A percentile compares a stretch with the other conserved stretches of the same genome.
Conservation (phyloP, 192 early-diverging fungal genomes). For the Podochytrium sp. region DNA sequence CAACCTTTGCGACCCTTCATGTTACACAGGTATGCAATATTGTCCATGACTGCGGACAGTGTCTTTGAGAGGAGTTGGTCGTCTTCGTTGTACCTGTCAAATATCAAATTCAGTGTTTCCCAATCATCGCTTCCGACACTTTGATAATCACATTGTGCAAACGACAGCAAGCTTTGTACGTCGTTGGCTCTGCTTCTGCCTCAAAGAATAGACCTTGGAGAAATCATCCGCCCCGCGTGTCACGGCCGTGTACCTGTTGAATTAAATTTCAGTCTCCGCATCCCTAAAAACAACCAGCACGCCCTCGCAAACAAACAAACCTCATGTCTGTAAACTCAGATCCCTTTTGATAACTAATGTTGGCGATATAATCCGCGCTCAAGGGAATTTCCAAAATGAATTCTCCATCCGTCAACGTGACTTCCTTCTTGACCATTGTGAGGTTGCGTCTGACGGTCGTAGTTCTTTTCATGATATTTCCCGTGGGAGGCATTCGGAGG, state of each 20-base stretch:
- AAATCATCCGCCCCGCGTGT: slow-evolving; percentile 67
- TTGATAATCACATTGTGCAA: slow-evolving; percentile 66
- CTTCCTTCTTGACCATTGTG: no score
- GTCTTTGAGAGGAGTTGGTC: slow-evolving; percentile 65
- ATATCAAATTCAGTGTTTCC: slow-evolving; percentile 51
- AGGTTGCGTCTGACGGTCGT: no score
- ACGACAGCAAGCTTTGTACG: slow-evolving; percentile 73
- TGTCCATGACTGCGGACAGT: slow-evolving; percentile 64
- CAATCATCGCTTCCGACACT: not conserved
- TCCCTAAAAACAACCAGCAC: no score
- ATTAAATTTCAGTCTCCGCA: no score
- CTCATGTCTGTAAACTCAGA: no score
- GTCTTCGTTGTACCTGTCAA: slow-evolving; percentile 67
- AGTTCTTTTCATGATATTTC: no score
- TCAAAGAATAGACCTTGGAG: slow-evolving; percentile 59
- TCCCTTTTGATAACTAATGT: no score
- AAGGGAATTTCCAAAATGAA: no score
- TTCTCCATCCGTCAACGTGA: no score
- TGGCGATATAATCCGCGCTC: no score
- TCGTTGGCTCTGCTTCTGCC: slow-evolving; percentile 55
- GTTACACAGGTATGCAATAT: slow-evolving; percentile 66
- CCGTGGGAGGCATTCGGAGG: no score
- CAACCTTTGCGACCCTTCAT: slow-evolving; percentile 56
- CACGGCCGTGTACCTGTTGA: slow-evolving; percentile 26
- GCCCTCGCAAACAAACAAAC: no score